Evolutionary conservation across 2,329 filamentous ascomycete genomes (phyloP).

Genomic region (Hymenoscyphus fructigenus): DNA sequence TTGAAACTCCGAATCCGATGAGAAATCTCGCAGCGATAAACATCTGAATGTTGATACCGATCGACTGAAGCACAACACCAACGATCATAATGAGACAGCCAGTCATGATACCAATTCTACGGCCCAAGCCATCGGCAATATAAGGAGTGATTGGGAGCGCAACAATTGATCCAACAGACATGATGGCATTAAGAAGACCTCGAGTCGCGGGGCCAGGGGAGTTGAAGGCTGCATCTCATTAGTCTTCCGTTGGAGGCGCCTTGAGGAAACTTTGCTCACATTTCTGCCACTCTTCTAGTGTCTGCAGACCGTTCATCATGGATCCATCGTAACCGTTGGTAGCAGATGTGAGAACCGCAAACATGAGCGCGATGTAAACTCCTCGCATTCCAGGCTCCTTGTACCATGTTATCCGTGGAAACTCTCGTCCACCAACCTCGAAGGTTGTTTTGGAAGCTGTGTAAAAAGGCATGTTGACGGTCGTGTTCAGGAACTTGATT

Average conservation of each 20-base stretch:
- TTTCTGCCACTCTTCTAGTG: slow-evolving; percentile 44
- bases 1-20: slow-evolving; percentile 39
- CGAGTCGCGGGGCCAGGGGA: slow-evolving; percentile 37
- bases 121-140: slow-evolving; percentile 47
- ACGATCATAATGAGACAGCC: slow-evolving; percentile 47
- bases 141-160: slow-evolving; percentile 49
- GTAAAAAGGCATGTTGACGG: slow-evolving; percentile 19
- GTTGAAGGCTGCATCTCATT: slow-evolving; percentile 39
- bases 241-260: neutral
- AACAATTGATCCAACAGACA: slow-evolving; percentile 49
- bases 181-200: slow-evolving; percentile 47
- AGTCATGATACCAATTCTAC: slow-evolving; percentile 47
- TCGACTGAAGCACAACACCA: slow-evolving; percentile 44
- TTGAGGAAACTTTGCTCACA: slow-evolving; percentile 42
- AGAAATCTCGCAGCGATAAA: slow-evolving; percentile 44
- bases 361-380: slow-evolving; percentile 49
- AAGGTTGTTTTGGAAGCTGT: slow-evolving; percentile 31
- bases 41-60: slow-evolving; percentile 42
- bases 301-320: slow-evolving; percentile 48
- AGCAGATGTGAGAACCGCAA: slow-evolving; percentile 44
- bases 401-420: slow-evolving; percentile 47
- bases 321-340: slow-evolving; percentile 47
- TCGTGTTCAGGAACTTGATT: neutral
- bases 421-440: slow-evolving; percentile 34
- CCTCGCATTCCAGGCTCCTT: slow-evolving; percentile 55